These are phyloP conservation scores for Cordyceps fumosorosea DNA, from an alignment of 2,329 filamentous ascomycete genomes.

Conservation along the genomic window DNA sequence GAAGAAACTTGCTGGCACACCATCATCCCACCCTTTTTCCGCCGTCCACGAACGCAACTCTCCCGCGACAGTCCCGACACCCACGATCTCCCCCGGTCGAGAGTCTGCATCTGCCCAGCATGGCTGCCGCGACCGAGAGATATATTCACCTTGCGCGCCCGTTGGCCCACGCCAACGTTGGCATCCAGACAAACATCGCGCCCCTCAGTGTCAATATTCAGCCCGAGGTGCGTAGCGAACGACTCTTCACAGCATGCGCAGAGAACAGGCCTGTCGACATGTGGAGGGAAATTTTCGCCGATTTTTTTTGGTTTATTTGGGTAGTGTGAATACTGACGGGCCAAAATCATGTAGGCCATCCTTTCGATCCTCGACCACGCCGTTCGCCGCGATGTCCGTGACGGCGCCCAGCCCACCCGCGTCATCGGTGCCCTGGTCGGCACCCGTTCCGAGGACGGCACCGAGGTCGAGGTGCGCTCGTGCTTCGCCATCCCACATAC, in stretches of 20 bases:
- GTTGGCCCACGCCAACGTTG: slow-evolving; percentile 72
- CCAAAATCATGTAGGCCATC: slow-evolving; percentile 46
- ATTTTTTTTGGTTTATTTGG: not conserved
- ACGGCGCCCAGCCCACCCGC: slow-evolving; percentile 74
- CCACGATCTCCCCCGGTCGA: slow-evolving; percentile 2
- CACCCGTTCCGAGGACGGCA: slow-evolving; percentile 90
- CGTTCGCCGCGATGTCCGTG: slow-evolving; percentile 68
- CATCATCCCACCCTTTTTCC: slow-evolving; percentile 14
- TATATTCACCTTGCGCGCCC: slow-evolving; percentile 95
- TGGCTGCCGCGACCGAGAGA: slow-evolving; percentile 73
- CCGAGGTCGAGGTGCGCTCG: slow-evolving; percentile 90
- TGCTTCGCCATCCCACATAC: slow-evolving; percentile 98
- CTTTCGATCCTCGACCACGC: slow-evolving; percentile 89
- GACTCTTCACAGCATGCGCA: not conserved
- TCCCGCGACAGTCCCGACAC: slow-evolving; percentile 13
- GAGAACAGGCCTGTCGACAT: not conserved
- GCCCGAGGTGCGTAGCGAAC: slow-evolving; percentile 64
- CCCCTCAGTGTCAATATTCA: slow-evolving; percentile 93
- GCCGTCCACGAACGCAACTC: slow-evolving; percentile 17
- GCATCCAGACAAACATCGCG: slow-evolving; percentile 77
- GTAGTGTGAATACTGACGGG: not conserved
- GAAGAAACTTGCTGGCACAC: slow-evolving; percentile 16
- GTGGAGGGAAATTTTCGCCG: not conserved
- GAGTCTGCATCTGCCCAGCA: slow-evolving; percentile 46
- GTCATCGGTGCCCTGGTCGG: slow-evolving; percentile 96